Evolutionary conservation across 257 asterid species (phyloP).

Genomic region (Oldenlandia corymbosa): DNA sequence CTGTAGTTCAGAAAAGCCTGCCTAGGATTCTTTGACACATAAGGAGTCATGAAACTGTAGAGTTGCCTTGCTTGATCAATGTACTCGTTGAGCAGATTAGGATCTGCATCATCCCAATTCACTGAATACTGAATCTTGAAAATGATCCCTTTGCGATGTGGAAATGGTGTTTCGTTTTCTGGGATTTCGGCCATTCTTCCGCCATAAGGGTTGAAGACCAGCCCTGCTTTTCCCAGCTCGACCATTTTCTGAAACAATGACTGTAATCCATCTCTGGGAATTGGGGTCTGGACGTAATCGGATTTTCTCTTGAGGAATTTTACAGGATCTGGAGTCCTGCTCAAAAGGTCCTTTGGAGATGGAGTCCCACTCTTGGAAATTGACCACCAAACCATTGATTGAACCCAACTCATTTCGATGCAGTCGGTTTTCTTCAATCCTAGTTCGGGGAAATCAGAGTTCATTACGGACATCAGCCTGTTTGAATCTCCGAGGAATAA

Average conservation of each 20-base stretch:
- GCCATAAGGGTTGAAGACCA: conserved; percentile 39
- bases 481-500: conserved; percentile 18
- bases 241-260: conserved; percentile 7
- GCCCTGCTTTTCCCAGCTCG: conserved; percentile 23
- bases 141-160: conserved; percentile 35
- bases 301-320: conserved; percentile 11
- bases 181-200: conserved; percentile 31
- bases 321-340: background rate
- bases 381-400: conserved; percentile 37
- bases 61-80: conserved; percentile 18
- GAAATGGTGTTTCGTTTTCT: conserved; percentile 30
- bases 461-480: conserved; percentile 1
- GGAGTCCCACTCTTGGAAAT: conserved; percentile 13
- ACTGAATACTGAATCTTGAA: conserved; percentile 38
- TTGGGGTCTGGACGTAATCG: conserved; percentile 1
- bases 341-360: background rate
- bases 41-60: conserved; percentile 30
- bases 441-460: conserved; percentile 14
- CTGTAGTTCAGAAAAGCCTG: conserved; percentile 38
- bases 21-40: conserved; percentile 34
- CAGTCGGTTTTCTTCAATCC: conserved; percentile 15
- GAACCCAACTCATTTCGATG: conserved; percentile 24
- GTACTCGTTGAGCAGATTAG: conserved; percentile 10
- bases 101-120: conserved; percentile 28
- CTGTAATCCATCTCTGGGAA: conserved; percentile 8